These are phyloP conservation scores for Rhizopogon sp. DNA, from an alignment of 768 basidiomycete genomes.

Conservation along the genomic window DNA sequence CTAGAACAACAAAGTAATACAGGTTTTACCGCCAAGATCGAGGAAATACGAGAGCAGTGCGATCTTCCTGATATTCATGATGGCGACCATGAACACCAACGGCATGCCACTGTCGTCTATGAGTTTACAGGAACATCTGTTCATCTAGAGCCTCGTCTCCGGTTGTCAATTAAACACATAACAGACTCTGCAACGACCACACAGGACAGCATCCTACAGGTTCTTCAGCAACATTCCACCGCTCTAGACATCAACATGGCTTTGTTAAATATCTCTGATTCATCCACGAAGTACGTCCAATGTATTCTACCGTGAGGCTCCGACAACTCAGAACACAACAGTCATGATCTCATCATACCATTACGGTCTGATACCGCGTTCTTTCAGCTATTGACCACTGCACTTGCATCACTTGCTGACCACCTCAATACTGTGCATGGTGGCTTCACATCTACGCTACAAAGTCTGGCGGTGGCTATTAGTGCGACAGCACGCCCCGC, in stretches of 20 bases:
- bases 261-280: neutral
- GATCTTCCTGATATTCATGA: neutral
- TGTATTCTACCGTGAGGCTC: neutral
- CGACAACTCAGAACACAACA: neutral
- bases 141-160: conserved; percentile 51
- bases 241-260: neutral
- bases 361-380: conserved; percentile 79
- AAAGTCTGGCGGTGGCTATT: conserved; percentile 39
- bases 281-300: neutral
- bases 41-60: conserved; percentile 3
- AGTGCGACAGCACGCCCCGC: conserved; percentile 28
- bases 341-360: conserved; percentile 65
- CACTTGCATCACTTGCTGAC: conserved; percentile 48
- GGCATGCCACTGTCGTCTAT: conserved; percentile 40
- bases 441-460: conserved; percentile 43
- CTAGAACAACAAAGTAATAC: conserved; percentile 19
- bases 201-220: conserved; percentile 8
- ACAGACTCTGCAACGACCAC: conserved; percentile 2
- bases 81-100: neutral
- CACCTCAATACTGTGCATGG: conserved; percentile 48
- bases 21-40: neutral
- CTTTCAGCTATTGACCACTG: conserved; percentile 64
- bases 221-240: conserved; percentile 3
- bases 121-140: conserved; percentile 48
- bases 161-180: conserved; percentile 38